A percentile compares a stretch with the other conserved stretches of the same genome.
Conservation (phyloP, 129 eudicot species). For the Flaveria linearis region DNA sequence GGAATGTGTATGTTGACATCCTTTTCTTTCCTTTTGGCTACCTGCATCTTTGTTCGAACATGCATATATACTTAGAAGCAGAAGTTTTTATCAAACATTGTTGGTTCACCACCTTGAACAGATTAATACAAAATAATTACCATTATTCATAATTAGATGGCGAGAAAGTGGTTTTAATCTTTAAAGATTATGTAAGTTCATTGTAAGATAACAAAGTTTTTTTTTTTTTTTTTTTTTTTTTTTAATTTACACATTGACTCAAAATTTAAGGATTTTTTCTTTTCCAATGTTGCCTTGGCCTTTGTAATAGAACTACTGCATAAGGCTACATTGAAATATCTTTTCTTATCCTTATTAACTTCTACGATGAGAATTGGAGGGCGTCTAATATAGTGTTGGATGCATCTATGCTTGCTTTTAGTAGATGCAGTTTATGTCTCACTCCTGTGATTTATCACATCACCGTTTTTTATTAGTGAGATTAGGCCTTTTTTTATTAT, state of each 20-base stretch:
- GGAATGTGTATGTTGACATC: slow-evolving; percentile 68
- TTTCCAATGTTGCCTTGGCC: not conserved
- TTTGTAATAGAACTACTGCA: not conserved
- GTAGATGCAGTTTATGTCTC: not conserved
- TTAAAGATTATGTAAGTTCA: not conserved
- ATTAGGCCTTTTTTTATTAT: not conserved
- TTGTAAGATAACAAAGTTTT: not conserved
- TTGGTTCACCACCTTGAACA: not conserved
- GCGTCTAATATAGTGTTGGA: not conserved
- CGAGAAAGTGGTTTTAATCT: not conserved
- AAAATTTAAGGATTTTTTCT: not conserved
- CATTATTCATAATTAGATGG: not conserved
- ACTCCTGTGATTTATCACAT: not conserved
- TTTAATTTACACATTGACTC: not conserved
- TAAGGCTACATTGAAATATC: not conserved
- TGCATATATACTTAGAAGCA: not conserved
- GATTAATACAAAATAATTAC: not conserved
- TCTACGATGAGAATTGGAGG: not conserved
- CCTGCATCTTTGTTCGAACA: slow-evolving; percentile 16
- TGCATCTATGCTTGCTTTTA: not conserved
- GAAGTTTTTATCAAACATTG: not conserved
- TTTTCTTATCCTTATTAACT: not conserved
- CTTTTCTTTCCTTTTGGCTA: slow-evolving; percentile 17
- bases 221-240: no score
- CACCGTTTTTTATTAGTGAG: not conserved